Evolutionary conservation across 139 green algal species (phyloP).

Genomic region (Coelastrella sp.): DNA sequence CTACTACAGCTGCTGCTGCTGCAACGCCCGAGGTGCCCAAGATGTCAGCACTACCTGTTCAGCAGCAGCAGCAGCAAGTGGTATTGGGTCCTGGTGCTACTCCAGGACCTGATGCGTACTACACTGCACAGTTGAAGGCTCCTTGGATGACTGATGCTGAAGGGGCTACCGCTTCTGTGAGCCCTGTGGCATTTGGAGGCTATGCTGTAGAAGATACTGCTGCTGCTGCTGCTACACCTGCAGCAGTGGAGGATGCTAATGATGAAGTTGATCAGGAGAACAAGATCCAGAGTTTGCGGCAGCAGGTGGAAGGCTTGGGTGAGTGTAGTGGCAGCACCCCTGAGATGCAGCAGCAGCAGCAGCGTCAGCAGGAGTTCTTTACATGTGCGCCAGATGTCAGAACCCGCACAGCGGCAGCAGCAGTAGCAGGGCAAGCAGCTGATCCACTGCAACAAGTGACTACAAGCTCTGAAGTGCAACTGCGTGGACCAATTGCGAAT

Average conservation of each 20-base stretch:
- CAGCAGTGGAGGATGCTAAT: not conserved
- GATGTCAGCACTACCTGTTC: not conserved
- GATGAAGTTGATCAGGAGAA: not conserved
- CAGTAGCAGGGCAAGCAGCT: not conserved
- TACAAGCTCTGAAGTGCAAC: too few relatives aligned
- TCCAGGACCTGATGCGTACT: not conserved
- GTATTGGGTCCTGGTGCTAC: not conserved
- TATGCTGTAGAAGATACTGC: not conserved
- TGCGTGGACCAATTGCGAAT: too few relatives aligned
- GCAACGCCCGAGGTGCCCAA: not conserved
- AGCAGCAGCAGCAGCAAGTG: not conserved
- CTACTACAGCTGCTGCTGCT: not conserved
- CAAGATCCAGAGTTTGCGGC: too few relatives aligned
- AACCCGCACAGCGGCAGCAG: not conserved
- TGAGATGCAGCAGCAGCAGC: not conserved
- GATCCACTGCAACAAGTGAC: too few relatives aligned
- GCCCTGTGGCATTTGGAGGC: not conserved
- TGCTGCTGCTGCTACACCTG: not conserved
- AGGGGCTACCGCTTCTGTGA: not conserved
- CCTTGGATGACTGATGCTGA: not conserved
- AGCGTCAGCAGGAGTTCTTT: not conserved
- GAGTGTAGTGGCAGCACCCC: not conserved
- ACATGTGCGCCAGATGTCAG: not conserved
- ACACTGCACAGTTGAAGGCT: not conserved
- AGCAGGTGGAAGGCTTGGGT: not conserved